Base-by-base conservation (phyloP, 2,329 filamentous ascomycete species). In the Myriosclerotinia duriaeana region DNA sequence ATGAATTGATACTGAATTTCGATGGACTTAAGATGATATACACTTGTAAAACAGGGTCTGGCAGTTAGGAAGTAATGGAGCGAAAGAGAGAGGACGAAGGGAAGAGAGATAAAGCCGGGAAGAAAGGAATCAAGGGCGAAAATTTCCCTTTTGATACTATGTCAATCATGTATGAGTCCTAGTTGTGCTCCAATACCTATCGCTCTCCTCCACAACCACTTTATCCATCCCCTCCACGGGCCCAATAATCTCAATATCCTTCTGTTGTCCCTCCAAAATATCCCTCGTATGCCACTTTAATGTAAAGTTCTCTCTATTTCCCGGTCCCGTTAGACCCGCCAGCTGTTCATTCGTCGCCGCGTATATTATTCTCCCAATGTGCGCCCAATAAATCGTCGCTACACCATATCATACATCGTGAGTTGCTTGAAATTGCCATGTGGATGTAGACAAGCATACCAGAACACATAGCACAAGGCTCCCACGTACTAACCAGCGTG, bases 401-500 rank as follows among this genome's bases (percentile, higher is more conserved):
- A 61, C 26, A 36, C 15, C 8, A 36, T 14, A 30, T 17, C 12
- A 50, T 50, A 36, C 8, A 30, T 17, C 14, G 42, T 50, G 9
- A 52, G 54, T 36, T 22, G 20, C 30, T 34, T 58, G 11, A 36
- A 34, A 11, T 42, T 34, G 20, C 12, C 12, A 22, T 15, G 9
- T 30, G 1, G 44, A 40, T 15, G 22, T 36, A 67, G 73, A 74
- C 7, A 73, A 67, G 72, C 64, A 8, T 69, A 74, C 72, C 67
- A 59, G 77, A 76, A 70, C 82, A 85, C 82, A 85, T 84, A 26
- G 81, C 82, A 68, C 83, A 85, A 2, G 83, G 83, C 72, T 85
- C 83, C 82, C 83, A 84, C 14, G 82, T 84, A 30, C 79, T 81
- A 56, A 83, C 80, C 50, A 84, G 72, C 0, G 82, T 84, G 70